Evolutionary conservation across 805 yeast genomes (phyloP).

Genomic region (Henningerozyma blattae): DNA sequence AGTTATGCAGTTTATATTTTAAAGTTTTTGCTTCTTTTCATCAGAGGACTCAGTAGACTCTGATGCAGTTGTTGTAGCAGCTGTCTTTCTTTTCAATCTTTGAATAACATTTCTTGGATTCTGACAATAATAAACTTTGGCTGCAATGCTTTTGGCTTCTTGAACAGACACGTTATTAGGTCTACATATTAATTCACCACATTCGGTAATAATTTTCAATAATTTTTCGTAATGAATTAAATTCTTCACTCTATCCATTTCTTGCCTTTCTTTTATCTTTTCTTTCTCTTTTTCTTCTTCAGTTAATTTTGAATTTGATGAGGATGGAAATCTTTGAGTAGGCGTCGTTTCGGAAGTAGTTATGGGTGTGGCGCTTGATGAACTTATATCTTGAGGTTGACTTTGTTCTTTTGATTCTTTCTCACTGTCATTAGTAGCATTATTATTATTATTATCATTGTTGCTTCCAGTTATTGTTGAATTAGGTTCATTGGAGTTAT

Average conservation of each 20-base stretch:
- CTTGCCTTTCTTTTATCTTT: slow-evolving; percentile 20
- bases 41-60: too few relatives aligned
- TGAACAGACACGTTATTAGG: slow-evolving; percentile 40
- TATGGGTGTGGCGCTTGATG: too few relatives aligned
- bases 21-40: slow-evolving; percentile 8
- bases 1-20: background rate
- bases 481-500: slow-evolving; percentile 8
- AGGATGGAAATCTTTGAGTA: too few relatives aligned
- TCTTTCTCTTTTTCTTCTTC: slow-evolving; percentile 2
- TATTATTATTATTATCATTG: slow-evolving; percentile 10
- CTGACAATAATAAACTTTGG: slow-evolving; percentile 48
- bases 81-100: slow-evolving; percentile 36
- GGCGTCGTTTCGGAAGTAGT: too few relatives aligned
- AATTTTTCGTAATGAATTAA: slow-evolving; percentile 30
- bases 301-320: too few relatives aligned
- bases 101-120: slow-evolving; percentile 46
- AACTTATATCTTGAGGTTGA: too few relatives aligned
- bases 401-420: too few relatives aligned
- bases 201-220: slow-evolving; percentile 33
- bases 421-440: background rate
- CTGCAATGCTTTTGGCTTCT: slow-evolving; percentile 50
- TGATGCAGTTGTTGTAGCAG: slow-evolving; percentile 4
- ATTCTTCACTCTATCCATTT: slow-evolving; percentile 7
- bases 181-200: slow-evolving; percentile 35
- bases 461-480: too few relatives aligned